Conservation (phyloP, 176 grass and related monocot genomes). For the Oryza longistaminata region DNA sequence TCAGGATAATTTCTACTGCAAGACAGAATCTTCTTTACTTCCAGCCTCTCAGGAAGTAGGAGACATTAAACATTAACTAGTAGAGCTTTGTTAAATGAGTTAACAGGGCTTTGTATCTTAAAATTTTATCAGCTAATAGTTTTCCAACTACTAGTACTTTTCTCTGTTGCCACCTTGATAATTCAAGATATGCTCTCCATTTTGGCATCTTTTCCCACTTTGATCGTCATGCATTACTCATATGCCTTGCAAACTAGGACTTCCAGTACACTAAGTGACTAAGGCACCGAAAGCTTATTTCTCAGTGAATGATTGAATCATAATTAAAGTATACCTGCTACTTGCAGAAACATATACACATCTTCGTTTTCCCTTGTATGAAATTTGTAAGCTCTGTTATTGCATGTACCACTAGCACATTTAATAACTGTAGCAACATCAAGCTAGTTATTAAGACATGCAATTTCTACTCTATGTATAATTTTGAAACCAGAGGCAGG, state of each 20-base stretch:
- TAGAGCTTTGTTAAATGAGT: not conserved
- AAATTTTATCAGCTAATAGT: not conserved
- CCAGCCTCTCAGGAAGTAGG: not conserved
- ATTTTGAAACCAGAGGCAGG: not conserved
- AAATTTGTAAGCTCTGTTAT: not conserved
- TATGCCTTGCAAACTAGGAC: not conserved
- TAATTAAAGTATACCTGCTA: not conserved
- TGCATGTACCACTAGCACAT: not conserved
- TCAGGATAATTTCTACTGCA: not conserved
- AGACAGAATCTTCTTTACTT: not conserved
- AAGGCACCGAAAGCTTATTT: not conserved
- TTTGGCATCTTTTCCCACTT: not conserved
- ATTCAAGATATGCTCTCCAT: not conserved
- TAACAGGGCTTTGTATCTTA: not conserved
- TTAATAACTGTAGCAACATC: slow-evolving; percentile 15
- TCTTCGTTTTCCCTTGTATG: not conserved
- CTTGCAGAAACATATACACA: not conserved
- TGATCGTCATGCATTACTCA: not conserved
- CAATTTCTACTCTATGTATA: not conserved
- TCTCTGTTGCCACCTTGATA: not conserved
- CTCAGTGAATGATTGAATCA: not conserved
- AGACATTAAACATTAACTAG: not conserved
- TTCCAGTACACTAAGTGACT: not conserved
- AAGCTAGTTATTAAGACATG: not conserved
- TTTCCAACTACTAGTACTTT: not conserved